Evolutionary conservation across 106 monocot genomes (phyloP), one percentile per base, ranked within the genome.

Genomic region (Allium cepa): DNA sequence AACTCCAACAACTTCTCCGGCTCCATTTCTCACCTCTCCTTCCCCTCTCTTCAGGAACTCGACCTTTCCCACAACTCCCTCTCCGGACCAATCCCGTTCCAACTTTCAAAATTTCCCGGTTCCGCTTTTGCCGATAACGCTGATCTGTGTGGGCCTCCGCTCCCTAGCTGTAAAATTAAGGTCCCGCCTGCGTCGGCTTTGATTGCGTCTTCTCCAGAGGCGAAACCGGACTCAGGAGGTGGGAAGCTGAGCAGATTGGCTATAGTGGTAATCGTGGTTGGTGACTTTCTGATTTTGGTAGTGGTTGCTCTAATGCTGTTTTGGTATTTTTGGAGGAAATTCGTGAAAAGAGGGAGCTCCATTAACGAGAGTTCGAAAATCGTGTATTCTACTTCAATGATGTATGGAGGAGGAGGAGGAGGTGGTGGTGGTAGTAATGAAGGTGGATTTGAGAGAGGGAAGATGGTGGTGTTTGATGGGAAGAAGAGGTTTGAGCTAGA

Each of bases 241-340:
- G 69, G 69, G 10, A 73, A 78, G 17, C 83, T 95, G 80, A 95
- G 85, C 79, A 76, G 72, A 18, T 72, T 68, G 3, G 95, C 85
- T 10, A 83, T 91, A 18, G 65, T 79, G 6, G 83, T 73, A 26
- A 81, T 95, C 56, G 85, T 91, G 26, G 84, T 75, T 4, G 95
- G 88, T 8, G 95, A 91, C 65, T 85, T 85, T 64, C 78, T 72
- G 11, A 82, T 82, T 26, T 76, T 91, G 15, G 59, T 82, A 15
- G 27, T 91, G 49, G 78, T 91, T 28, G 76, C 81, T 16, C 73
- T 79, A 14, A 71, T 95, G 10, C 73, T 95, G 28, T 96, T 96
- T 70, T 91, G 85, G 74, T 96, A 82, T 81, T 96, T 91, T 69
- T 91, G 95, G 95, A 69, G 79, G 15, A 91, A 84, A 73, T 83